Evolutionary conservation across 1,284 basidiomycete species (phyloP).

Genomic region (Spongispora temasekensis): DNA sequence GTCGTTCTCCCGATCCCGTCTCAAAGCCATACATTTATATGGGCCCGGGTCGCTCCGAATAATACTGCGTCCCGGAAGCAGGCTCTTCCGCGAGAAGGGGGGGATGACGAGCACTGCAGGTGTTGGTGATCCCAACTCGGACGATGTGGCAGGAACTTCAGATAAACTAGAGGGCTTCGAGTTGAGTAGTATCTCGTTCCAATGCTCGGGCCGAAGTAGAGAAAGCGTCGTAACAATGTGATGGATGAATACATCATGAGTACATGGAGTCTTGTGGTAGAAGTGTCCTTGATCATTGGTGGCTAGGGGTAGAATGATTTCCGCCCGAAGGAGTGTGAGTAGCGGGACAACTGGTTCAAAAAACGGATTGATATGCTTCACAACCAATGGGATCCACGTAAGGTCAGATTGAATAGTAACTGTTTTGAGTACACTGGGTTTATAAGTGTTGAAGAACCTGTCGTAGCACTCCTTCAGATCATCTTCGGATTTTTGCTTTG

Average conservation of each 20-base stretch:
- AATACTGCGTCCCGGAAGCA: neutral
- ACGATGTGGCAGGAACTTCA: neutral
- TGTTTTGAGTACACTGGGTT: neutral
- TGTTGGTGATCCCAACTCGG: neutral
- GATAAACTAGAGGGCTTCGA: neutral
- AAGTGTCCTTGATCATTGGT: neutral
- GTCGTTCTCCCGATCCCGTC: neutral
- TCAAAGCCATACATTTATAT: neutral
- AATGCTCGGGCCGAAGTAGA: neutral
- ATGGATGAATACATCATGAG: neutral
- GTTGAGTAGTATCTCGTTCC: neutral
- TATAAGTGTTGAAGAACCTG: neutral
- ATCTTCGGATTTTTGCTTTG: neutral
- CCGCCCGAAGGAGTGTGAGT: neutral
- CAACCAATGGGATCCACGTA: neutral
- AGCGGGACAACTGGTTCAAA: neutral
- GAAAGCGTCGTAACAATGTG: neutral
- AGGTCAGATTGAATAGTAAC: neutral
- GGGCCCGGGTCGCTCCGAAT: neutral
- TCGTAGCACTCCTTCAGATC: neutral
- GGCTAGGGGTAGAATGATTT: neutral
- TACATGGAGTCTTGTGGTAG: neutral
- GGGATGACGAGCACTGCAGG: neutral
- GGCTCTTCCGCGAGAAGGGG: neutral
- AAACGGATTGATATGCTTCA: neutral